Evolutionary conservation across 2,329 filamentous ascomycete species (phyloP), one percentile per base, ranked within the genome.

Genomic region (Pseudocercospora eumusae): DNA sequence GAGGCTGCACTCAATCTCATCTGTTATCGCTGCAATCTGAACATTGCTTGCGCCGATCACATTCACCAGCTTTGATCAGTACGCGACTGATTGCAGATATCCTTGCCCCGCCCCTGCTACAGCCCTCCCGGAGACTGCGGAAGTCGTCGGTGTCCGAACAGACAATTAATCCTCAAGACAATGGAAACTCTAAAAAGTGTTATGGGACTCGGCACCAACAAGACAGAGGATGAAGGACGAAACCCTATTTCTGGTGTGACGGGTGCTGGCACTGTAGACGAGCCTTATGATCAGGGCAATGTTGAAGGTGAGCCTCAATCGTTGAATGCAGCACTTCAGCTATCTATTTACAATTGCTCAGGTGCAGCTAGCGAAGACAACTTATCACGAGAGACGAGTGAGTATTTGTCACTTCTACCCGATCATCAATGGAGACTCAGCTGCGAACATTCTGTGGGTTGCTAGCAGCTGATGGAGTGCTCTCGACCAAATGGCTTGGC

Each of bases 171-270:
- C 10, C 28, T 36, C 15, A n/a, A 54, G 52, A 36, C 31, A 25
- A 62, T 62, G 60, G 60, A 62, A 62, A 62, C 36, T 27, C 42
- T 59, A 31, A 62, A 62, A 44, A 56, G 42, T 45, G 56, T 57
- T 27, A 40, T 59, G 20, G 60, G 60, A 20, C 28, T 59, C 45
- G 50, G 60, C 40, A 40, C 56, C 25, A 56, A 42, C 10, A 56
- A 25, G 15, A 58, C 60, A 23, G 45, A 63, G 4, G 58, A 49
- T 18, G 27, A 28, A 27, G 57, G 42, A 18, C 53, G n/a, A 28
- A 53, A 63, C 36, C 61, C 53, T 13, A 8, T 58, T n/a, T 44
- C 40, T 25, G 61, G 61, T 18, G 61, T 63, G 11, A 31, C 56
- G 28, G 61, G 61, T 11, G 52, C 61, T 23, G 61, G 61, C 27